These are phyloP conservation scores for Lenzites betulinus DNA, from an alignment of 768 basidiomycete genomes.

Conservation along the genomic window DNA sequence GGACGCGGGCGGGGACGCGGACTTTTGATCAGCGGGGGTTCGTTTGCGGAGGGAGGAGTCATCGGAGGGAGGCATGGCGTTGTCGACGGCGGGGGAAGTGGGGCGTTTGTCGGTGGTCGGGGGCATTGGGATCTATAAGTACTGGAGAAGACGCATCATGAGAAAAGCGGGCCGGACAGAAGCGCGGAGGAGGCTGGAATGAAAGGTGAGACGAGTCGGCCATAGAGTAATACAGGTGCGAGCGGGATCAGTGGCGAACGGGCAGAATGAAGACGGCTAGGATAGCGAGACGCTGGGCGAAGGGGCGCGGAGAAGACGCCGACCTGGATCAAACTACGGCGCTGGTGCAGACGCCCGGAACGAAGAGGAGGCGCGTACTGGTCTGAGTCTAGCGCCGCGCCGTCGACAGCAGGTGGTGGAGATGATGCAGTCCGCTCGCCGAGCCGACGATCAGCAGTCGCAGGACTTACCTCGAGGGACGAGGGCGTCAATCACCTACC, in stretches of 20 bases:
- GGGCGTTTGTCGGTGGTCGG: not conserved
- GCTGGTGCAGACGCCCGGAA: too few relatives aligned
- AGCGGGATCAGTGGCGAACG: not conserved
- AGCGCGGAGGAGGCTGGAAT: not conserved
- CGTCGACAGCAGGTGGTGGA: too few relatives aligned
- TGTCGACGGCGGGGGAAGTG: not conserved
- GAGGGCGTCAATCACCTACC: not conserved
- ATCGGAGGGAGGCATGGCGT: slow-evolving; percentile 20
- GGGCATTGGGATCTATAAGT: slow-evolving; percentile 12
- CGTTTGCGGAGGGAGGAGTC: slow-evolving; percentile 28
- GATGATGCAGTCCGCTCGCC: too few relatives aligned
- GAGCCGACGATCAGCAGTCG: not conserved
- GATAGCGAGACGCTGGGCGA: too few relatives aligned
- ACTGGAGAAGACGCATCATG: slow-evolving; percentile 4
- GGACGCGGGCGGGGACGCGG: not conserved
- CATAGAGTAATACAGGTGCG: not conserved
- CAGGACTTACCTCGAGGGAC: not conserved
- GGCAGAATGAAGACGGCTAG: too few relatives aligned
- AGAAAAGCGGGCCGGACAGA: slow-evolving; percentile 4
- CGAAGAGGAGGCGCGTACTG: too few relatives aligned
- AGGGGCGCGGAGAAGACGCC: too few relatives aligned
- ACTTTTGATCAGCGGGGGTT: slow-evolving; percentile 7
- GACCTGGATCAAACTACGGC: too few relatives aligned
- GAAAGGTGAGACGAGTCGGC: not conserved
- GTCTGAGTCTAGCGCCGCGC: too few relatives aligned